Base-by-base conservation (phyloP, 2,329 filamentous ascomycete genomes). In the Colletotrichum navitas region DNA sequence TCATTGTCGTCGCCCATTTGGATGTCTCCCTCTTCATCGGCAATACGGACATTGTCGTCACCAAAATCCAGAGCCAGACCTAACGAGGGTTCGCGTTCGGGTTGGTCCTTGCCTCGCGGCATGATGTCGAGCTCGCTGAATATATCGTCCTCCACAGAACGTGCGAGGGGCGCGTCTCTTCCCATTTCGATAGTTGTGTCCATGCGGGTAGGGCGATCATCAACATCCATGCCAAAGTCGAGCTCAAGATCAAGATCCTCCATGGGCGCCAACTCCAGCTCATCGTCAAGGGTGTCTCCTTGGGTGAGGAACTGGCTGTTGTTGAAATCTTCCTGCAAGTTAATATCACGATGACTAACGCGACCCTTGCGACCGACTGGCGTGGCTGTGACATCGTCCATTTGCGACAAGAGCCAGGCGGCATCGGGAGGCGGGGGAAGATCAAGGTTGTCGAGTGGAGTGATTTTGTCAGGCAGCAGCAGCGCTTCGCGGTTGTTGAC, bases 381-480 rank as follows among this genome's bases (percentile, higher is more conserved):
- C 12, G 85, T 83, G 26, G 87, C 82, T 7, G 87, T 85, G 49
- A 87, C 85, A 74, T 90, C 90, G 55, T 93, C 90, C 71, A 93
- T 88, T 78, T 94, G 92, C 14, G 93, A 91, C 65, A 98, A 84
- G 11, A 98, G 88, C 80, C 97, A 91, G 45, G 93, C 93, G 6
- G 94, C 92, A 82, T 98, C 95, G 11, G 94, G 94, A 74, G 96
- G 93, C 41, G 97, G 93, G 32, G 97, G 87, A 71, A 91, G 83
- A 74, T 91, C 90, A 56, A 92, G 85, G 77, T 91, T 91, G 79
- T 99, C 96, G 72, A 96, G 93, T 74, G 97, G 94, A 14, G 96
- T 98, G 75, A 99, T 93, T 65, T 92, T 92, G 84, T 99, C 96
- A 8, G 95, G 94, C 66, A 99, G 88, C 78, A 95, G 93, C 74